phyloP scores from a whole-genome alignment of 2,329 filamentous ascomycete species.

The Colletotrichum plurivorum region DNA sequence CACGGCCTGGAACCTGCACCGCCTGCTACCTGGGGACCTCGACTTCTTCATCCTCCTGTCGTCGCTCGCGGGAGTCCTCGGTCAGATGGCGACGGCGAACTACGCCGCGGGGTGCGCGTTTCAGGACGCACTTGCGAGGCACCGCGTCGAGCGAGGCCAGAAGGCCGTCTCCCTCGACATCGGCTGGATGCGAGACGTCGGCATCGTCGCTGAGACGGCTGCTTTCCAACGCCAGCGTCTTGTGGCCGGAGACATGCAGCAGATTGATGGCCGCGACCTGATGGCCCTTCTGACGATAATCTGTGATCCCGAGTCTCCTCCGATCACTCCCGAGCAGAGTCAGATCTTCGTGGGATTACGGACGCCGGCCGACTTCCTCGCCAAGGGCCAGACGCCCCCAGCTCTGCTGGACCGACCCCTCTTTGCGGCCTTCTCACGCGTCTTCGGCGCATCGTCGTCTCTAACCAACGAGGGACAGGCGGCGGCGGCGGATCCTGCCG shows the following conservation, averaged over 20 bases:
- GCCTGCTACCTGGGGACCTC: background rate
- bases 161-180: conserved; percentile 13
- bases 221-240: conserved; percentile 3
- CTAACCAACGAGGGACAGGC: background rate
- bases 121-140: conserved; percentile 44
- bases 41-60: conserved; percentile 47
- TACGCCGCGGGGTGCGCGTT: conserved; percentile 55
- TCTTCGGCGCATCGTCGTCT: background rate
- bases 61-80: conserved; percentile 47
- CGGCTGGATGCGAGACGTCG: conserved; percentile 22
- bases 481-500: background rate
- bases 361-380: conserved; percentile 42
- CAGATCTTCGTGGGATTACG: conserved; percentile 42
- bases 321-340: background rate
- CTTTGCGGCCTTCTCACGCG: background rate
- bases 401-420: conserved; percentile 31
- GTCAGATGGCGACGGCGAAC: conserved; percentile 54
- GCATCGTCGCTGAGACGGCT: conserved; percentile 3
- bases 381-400: conserved; percentile 25
- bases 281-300: conserved; percentile 37
- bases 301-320: background rate
- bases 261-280: conserved; percentile 41
- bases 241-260: background rate
- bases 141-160: conserved; percentile 15
- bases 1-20: conserved; percentile 8